Conservation (phyloP, 345 rosid genomes). For the Eucalyptus cloeziana region DNA sequence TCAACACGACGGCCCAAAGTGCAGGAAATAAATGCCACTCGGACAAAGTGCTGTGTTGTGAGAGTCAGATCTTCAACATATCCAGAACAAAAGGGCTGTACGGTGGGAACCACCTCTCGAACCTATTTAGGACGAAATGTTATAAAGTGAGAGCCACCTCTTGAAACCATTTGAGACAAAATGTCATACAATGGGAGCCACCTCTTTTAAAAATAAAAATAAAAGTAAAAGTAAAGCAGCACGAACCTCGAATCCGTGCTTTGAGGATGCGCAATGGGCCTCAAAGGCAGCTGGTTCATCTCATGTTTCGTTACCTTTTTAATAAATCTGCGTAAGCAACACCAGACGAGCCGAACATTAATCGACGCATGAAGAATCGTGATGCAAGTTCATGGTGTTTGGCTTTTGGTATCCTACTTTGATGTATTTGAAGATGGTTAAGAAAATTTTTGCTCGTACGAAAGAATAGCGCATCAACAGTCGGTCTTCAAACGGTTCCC, state of each 20-base stretch:
- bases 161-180: neutral
- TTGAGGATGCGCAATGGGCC: neutral
- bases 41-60: neutral
- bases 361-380: neutral
- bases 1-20: neutral
- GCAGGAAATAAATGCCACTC: neutral
- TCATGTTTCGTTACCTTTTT: neutral
- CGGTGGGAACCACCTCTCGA: neutral
- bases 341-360: neutral
- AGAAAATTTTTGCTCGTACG: neutral
- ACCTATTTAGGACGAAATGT: neutral
- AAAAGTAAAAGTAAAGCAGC: neutral
- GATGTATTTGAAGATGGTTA: neutral
- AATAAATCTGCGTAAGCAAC: neutral
- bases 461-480: neutral
- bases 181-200: neutral
- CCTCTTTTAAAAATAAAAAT: neutral
- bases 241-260: neutral
- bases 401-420: neutral
- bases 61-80: neutral
- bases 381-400: neutral
- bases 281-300: neutral
- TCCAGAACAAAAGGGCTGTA: neutral
- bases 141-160: neutral
- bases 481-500: neutral